These are phyloP conservation scores for Globisporangium mamillatum DNA, from an alignment of 352 stramenopile species.

Conservation along the genomic window DNA sequence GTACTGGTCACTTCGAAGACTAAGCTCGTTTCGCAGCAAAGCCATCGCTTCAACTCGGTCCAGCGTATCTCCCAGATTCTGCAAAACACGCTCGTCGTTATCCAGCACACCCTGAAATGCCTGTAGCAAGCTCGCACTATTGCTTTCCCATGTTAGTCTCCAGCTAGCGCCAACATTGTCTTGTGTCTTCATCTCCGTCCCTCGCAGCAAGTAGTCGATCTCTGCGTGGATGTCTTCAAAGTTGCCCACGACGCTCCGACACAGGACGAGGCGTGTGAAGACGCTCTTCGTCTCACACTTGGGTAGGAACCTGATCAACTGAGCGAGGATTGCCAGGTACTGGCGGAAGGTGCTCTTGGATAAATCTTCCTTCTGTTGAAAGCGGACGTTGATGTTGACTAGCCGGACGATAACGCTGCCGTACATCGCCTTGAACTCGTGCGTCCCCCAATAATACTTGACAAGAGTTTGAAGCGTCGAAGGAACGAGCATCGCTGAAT, in stretches of 20 bases:
- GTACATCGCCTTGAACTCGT: slow-evolving; percentile 8
- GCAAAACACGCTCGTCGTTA: neutral
- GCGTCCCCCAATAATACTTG: neutral
- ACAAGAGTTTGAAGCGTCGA: slow-evolving; percentile 4
- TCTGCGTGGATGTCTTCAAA: neutral
- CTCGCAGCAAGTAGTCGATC: neutral
- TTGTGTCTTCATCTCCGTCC: neutral
- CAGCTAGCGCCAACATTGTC: neutral
- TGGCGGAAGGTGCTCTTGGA: neutral
- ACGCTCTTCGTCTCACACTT: neutral
- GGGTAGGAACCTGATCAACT: neutral
- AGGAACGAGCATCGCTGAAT: neutral
- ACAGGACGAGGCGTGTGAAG: neutral
- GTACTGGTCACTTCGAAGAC: neutral
- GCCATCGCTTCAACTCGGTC: neutral
- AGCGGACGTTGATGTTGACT: neutral
- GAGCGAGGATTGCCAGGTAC: neutral
- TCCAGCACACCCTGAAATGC: neutral
- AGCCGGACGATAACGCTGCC: neutral
- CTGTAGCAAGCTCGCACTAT: neutral
- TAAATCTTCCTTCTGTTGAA: neutral
- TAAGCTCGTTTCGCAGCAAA: neutral
- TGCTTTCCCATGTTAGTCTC: neutral
- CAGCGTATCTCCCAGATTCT: neutral
- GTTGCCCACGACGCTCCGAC: neutral